These are phyloP conservation scores for Euphorbia schlechtendalii DNA, from an alignment of 441 rosid species.

Conservation along the genomic window DNA sequence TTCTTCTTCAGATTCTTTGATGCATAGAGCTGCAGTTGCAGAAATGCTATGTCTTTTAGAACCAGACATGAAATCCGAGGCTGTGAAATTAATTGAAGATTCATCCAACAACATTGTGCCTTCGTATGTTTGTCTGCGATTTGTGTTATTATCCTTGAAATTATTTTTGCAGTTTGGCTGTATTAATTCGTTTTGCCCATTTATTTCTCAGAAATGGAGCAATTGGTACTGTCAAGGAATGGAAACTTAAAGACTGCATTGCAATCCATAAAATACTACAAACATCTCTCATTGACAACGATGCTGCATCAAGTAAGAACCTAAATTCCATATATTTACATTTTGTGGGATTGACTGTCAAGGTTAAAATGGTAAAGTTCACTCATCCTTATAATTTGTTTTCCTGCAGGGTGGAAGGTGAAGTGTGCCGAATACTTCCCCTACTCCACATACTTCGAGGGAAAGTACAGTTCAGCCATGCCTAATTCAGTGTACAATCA, in stretches of 20 bases:
- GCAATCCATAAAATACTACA: constrained; percentile 66
- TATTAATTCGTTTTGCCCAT: too few relatives aligned
- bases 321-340: not conserved
- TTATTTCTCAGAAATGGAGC: constrained; percentile 50
- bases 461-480: constrained; percentile 51
- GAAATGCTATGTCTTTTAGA: constrained; percentile 78
- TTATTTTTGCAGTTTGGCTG: too few relatives aligned
- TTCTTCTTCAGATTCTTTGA: constrained; percentile 63
- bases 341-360: not conserved
- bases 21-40: constrained; percentile 95
- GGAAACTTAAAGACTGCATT: constrained; percentile 92
- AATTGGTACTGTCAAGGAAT: constrained; percentile 49
- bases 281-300: constrained; percentile 49
- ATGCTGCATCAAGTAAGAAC: constrained; percentile 78
- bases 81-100: constrained; percentile 80
- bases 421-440: constrained; percentile 69
- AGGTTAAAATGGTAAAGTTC: too few relatives aligned
- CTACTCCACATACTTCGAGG: constrained; percentile 75
- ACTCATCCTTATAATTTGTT: too few relatives aligned
- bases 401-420: constrained; percentile 96
- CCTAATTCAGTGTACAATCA: constrained; percentile 44
- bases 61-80: constrained; percentile 65
- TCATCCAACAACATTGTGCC: constrained; percentile 48
- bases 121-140: constrained; percentile 30
- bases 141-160: constrained; percentile 8